Evolutionary conservation across 2,329 filamentous ascomycete genomes (phyloP).

Genomic region (Dothideomycetes sp.): DNA sequence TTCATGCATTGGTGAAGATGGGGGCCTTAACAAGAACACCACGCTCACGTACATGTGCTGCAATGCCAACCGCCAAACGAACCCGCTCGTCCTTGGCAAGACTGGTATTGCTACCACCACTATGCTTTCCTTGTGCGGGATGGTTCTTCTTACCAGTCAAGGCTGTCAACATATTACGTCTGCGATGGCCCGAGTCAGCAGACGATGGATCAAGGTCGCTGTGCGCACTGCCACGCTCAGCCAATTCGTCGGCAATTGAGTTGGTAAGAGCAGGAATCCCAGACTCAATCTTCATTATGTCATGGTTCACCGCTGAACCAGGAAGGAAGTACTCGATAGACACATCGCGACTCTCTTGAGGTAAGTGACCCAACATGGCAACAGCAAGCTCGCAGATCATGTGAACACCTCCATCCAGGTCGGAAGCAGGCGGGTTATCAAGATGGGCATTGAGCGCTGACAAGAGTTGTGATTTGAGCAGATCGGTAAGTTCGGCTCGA

Average conservation of each 20-base stretch:
- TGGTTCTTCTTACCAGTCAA: conserved; percentile 32
- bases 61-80: conserved; percentile 39
- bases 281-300: conserved; percentile 76
- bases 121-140: conserved; percentile 27
- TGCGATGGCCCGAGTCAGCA: conserved; percentile 19
- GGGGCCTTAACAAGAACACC: conserved; percentile 42
- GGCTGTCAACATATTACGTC: conserved; percentile 36
- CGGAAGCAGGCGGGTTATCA: conserved; percentile 64
- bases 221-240: conserved; percentile 32
- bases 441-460: conserved; percentile 65
- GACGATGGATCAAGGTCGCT: conserved; percentile 22
- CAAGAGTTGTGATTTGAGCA: conserved; percentile 60
- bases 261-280: conserved; percentile 39
- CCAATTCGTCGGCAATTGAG: conserved; percentile 34
- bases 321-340: conserved; percentile 78
- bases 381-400: conserved; percentile 92
- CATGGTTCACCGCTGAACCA: conserved; percentile 57
- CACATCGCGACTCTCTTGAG: conserved; percentile 84
- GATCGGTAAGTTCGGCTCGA: conserved; percentile 46
- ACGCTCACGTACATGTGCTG: conserved; percentile 40
- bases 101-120: conserved; percentile 28
- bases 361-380: conserved; percentile 74
- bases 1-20: conserved; percentile 1
- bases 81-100: conserved; percentile 34
- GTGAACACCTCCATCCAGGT: conserved; percentile 76